Conservation (phyloP, 2,329 filamentous ascomycete genomes). For the Ciborinia camelliae region DNA sequence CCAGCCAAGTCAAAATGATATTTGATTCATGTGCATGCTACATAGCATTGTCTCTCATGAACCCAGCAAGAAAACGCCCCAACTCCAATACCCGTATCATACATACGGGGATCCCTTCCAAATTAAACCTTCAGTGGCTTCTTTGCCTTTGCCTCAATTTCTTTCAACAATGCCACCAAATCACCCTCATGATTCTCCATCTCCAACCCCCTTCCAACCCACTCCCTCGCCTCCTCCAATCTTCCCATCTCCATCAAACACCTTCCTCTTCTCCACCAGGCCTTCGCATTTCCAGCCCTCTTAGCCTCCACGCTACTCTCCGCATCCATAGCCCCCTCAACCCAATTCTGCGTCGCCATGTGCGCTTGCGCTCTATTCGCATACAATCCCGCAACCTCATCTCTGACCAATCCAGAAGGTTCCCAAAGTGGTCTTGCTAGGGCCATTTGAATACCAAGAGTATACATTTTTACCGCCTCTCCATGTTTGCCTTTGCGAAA, state of each 20-base stretch:
- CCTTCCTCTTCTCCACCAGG: constrained; percentile 84
- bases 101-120: background rate
- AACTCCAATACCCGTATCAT: constrained; percentile 2
- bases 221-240: constrained; percentile 75
- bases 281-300: constrained; percentile 84
- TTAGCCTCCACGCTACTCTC: constrained; percentile 86
- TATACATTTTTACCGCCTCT: constrained; percentile 79
- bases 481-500: constrained; percentile 73
- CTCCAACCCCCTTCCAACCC: constrained; percentile 75
- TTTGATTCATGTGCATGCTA: background rate
- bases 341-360: constrained; percentile 79
- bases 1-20: constrained; percentile 5
- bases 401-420: constrained; percentile 74
- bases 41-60: background rate
- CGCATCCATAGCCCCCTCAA: constrained; percentile 82
- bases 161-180: constrained; percentile 60
- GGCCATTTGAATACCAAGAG: constrained; percentile 87
- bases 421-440: constrained; percentile 81
- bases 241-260: constrained; percentile 90
- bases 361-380: constrained; percentile 87
- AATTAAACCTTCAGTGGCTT: constrained; percentile 22
- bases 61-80: background rate
- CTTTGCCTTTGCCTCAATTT: constrained; percentile 50
- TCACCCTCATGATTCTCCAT: constrained; percentile 71
- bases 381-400: constrained; percentile 77